phyloP scores from a whole-genome alignment of 805 yeast genomes.

The Sporopachydermia lactativora region DNA sequence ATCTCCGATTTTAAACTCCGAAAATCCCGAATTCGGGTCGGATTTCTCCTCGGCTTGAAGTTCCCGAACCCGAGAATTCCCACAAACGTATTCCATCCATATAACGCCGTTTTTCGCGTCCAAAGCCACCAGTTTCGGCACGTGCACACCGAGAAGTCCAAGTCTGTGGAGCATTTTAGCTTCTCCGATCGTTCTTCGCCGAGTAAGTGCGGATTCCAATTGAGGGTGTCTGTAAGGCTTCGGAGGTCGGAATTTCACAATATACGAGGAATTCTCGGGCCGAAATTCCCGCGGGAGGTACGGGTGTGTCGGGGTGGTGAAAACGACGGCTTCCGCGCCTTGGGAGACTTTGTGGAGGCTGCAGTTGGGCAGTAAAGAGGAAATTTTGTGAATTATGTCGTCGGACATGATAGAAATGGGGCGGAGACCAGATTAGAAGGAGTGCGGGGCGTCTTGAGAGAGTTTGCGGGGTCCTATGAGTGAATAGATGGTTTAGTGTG shows the following conservation, averaged over 20 bases:
- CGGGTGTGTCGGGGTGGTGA: slow-evolving; percentile 50
- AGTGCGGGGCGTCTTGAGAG: no score
- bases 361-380: slow-evolving; percentile 26
- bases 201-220: slow-evolving; percentile 64
- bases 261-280: slow-evolving; percentile 25
- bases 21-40: no score
- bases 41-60: slow-evolving; percentile 14
- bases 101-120: slow-evolving; percentile 69
- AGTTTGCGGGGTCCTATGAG: no score
- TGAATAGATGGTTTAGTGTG: no score
- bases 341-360: slow-evolving; percentile 52
- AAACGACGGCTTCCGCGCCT: slow-evolving; percentile 86
- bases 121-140: slow-evolving; percentile 62
- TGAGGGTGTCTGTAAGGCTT: slow-evolving; percentile 84
- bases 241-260: slow-evolving; percentile 76
- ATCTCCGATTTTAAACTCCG: slow-evolving; percentile 16
- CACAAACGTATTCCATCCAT: slow-evolving; percentile 79
- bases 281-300: slow-evolving; percentile 27
- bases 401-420: no score
- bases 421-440: no score
- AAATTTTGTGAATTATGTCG: no score
- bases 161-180: slow-evolving; percentile 60
- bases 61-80: slow-evolving; percentile 31
- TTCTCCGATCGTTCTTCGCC: slow-evolving; percentile 72
- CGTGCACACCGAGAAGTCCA: slow-evolving; percentile 34